Percentiles rank a stretch among this genome's conserved stretches.
phyloP scores from a whole-genome alignment of 2,329 filamentous ascomycete species.

The Pestalotiopsis fici region DNA sequence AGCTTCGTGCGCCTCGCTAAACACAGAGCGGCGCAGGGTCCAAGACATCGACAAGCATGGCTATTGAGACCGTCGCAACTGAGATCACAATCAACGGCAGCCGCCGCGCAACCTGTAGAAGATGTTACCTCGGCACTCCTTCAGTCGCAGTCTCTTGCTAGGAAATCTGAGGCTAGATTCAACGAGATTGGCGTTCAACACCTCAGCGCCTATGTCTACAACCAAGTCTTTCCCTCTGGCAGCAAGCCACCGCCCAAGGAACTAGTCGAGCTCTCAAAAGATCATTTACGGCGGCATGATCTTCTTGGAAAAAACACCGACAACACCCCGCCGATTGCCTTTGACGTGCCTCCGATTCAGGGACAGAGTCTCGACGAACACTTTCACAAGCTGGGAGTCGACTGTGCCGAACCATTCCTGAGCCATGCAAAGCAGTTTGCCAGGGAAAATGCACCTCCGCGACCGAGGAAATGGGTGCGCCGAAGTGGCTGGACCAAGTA shows the following conservation, averaged over 20 bases:
- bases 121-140: conserved; percentile 14
- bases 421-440: conserved; percentile 75
- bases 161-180: conserved; percentile 65
- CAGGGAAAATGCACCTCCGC: conserved; percentile 56
- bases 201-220: conserved; percentile 78
- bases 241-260: conserved; percentile 62
- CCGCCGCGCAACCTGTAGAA: conserved; percentile 19
- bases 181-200: conserved; percentile 97
- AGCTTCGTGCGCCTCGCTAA: conserved; percentile 54
- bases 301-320: conserved; percentile 89
- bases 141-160: conserved; percentile 29
- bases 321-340: conserved; percentile 72
- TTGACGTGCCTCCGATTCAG: conserved; percentile 80
- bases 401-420: conserved; percentile 85
- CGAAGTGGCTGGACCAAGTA: conserved; percentile 96
- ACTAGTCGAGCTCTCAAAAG: conserved; percentile 76
- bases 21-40: conserved; percentile 40
- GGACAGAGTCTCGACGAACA: conserved; percentile 88
- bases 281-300: conserved; percentile 84
- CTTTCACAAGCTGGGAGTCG: conserved; percentile 84
- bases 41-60: conserved; percentile 31
- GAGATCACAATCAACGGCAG: conserved; percentile 45
- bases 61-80: conserved; percentile 26
- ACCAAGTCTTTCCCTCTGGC: conserved; percentile 74
- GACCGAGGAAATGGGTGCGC: conserved; percentile 71